phyloP scores from a whole-genome alignment of 2,329 filamentous ascomycete genomes.

The Neurospora sp. region DNA sequence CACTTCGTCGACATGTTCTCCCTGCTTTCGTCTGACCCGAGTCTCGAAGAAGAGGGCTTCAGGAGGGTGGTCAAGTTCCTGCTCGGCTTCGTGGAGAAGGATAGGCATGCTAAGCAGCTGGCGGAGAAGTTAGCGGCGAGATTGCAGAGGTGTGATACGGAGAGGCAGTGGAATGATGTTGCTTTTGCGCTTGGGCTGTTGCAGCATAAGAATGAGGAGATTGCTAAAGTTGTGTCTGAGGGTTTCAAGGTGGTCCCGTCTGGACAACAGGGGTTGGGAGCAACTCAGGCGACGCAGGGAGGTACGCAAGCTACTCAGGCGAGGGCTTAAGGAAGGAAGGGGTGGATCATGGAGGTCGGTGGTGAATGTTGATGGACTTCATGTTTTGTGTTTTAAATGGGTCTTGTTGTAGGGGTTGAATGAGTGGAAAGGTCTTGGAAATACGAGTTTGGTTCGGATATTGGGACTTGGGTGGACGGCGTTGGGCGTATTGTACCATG shows the following conservation, averaged over 20 bases:
- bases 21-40: slow-evolving; percentile 68
- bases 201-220: slow-evolving; percentile 89
- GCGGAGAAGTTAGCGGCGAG: slow-evolving; percentile 86
- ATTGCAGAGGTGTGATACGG: slow-evolving; percentile 75
- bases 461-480: neutral
- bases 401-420: neutral
- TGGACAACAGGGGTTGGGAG: neutral
- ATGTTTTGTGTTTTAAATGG: neutral
- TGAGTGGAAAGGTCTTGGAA: neutral
- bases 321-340: neutral
- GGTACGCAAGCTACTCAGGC: neutral
- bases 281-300: neutral
- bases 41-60: slow-evolving; percentile 76
- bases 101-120: slow-evolving; percentile 93
- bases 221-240: slow-evolving; percentile 63
- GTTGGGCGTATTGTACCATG: neutral
- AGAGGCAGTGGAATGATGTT: slow-evolving; percentile 96
- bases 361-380: neutral
- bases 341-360: neutral
- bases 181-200: slow-evolving; percentile 82
- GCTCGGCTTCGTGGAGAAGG: slow-evolving; percentile 95
- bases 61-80: slow-evolving; percentile 84
- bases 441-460: neutral
- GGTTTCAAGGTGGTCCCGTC: slow-evolving; percentile 61
- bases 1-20: slow-evolving; percentile 99